phyloP scores from a whole-genome alignment of 371 early-diverging fungal species.

The Mortierella sp. region DNA sequence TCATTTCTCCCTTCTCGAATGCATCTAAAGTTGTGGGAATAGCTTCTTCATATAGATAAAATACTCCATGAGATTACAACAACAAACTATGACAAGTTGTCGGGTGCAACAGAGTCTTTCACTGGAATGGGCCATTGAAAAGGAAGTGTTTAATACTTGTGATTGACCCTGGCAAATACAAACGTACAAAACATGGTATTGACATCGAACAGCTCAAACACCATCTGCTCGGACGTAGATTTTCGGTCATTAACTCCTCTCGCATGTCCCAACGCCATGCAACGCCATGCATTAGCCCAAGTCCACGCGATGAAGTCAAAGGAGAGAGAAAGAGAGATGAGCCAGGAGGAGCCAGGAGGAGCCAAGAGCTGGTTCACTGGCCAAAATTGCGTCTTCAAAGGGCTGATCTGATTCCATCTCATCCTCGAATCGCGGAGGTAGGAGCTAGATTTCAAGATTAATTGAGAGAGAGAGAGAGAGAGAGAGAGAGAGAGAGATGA shows the following conservation, averaged over 20 bases:
- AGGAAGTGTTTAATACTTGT: too few species aligned
- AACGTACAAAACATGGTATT: too few species aligned
- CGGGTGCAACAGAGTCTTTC: neutral
- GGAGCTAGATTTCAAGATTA: neutral
- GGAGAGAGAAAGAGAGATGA: neutral
- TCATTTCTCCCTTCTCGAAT: neutral
- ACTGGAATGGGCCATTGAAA: neutral
- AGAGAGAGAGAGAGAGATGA: neutral
- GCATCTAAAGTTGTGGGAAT: neutral
- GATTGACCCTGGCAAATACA: too few species aligned
- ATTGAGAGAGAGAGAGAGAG: slow-evolving; percentile 1
- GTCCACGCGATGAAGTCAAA: neutral
- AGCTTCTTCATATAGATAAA: neutral
- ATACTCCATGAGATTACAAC: neutral
- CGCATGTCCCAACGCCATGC: neutral
- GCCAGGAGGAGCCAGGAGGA: neutral
- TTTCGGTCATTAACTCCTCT: neutral
- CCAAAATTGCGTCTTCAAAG: neutral
- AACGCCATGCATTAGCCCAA: neutral
- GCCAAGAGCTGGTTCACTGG: neutral
- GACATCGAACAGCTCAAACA: neutral
- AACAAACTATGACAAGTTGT: neutral
- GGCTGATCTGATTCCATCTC: neutral
- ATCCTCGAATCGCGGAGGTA: neutral
- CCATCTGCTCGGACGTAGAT: neutral